These are phyloP conservation scores for Apiospora pterosperma DNA, from an alignment of 2,329 filamentous ascomycete genomes.

Conservation along the genomic window DNA sequence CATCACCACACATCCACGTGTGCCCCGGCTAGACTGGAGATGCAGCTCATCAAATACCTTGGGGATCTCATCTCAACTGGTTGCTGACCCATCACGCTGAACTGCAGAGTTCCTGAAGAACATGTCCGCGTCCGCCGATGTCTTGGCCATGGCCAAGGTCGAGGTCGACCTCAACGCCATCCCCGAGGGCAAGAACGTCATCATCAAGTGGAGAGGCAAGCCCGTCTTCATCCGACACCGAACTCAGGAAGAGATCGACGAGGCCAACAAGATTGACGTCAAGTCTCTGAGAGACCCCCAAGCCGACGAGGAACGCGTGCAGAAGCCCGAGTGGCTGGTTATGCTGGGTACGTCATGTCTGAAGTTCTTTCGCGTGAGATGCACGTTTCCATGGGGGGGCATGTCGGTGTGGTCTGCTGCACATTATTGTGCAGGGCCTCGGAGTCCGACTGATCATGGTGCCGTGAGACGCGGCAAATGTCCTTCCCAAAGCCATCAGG, in stretches of 20 bases:
- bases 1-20: not conserved
- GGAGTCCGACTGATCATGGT: not conserved
- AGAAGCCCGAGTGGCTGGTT: constrained; percentile 98
- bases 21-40: constrained; percentile 17
- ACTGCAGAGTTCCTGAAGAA: constrained; percentile 94
- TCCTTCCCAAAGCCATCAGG: not conserved
- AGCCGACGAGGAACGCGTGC: constrained; percentile 84
- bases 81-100: constrained; percentile 4
- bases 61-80: not conserved
- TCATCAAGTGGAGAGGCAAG: constrained; percentile 99
- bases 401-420: not conserved
- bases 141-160: constrained; percentile 98
- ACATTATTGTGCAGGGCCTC: not conserved
- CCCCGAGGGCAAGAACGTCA: constrained; percentile 99
- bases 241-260: constrained; percentile 86
- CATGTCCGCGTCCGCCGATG: constrained; percentile 98
- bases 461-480: not conserved
- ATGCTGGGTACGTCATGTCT: constrained; percentile 77
- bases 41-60: not conserved
- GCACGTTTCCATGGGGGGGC: not conserved
- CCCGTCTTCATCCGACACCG: constrained; percentile 99
- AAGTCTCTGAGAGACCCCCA: constrained; percentile 86
- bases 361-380: not conserved
- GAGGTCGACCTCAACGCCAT: constrained; percentile 88
- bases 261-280: constrained; percentile 87